Evolutionary conservation across 805 yeast genomes (phyloP).

Genomic region (Yamadazyma nakazawae): DNA sequence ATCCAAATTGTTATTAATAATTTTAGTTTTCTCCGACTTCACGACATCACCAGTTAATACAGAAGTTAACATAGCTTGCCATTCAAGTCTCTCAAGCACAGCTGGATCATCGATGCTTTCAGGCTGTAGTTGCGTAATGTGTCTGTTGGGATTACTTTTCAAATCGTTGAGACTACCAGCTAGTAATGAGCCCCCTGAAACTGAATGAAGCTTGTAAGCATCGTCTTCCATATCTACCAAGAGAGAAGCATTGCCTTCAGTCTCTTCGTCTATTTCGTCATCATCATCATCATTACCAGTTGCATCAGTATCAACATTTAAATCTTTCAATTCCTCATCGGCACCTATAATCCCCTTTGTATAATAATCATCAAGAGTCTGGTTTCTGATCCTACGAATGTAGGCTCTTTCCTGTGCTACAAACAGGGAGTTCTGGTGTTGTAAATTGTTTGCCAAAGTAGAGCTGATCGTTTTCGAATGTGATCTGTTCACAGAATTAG

Average conservation of each 20-base stretch:
- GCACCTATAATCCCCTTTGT: conserved; percentile 59
- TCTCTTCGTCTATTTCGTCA: conserved; percentile 24
- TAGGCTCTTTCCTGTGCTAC: conserved; percentile 66
- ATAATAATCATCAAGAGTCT: conserved; percentile 65
- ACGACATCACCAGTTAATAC: conserved; percentile 96
- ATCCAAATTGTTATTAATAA: conserved; percentile 45
- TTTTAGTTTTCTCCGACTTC: conserved; percentile 79
- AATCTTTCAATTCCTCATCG: conserved; percentile 20
- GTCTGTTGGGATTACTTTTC: conserved; percentile 32
- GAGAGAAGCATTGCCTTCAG: conserved; percentile 25
- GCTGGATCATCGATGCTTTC: conserved; percentile 42
- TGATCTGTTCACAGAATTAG: neutral
- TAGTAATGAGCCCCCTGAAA: conserved; percentile 34
- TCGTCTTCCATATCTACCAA: conserved; percentile 42
- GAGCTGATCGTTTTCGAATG: conserved; percentile 13
- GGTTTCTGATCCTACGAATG: conserved; percentile 58
- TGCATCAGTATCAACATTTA: conserved; percentile 19
- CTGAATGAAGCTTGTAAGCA: conserved; percentile 47
- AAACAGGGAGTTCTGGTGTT: conserved; percentile 26
- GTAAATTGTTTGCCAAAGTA: conserved; percentile 16
- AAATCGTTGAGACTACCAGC: conserved; percentile 23
- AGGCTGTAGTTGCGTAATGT: conserved; percentile 32
- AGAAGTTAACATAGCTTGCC: conserved; percentile 91
- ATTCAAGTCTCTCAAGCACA: conserved; percentile 77
- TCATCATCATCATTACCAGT: conserved; percentile 22